These are phyloP conservation scores for Phellopilus nigrolimitatus DNA, from an alignment of 1,284 basidiomycete species.

Conservation along the genomic window DNA sequence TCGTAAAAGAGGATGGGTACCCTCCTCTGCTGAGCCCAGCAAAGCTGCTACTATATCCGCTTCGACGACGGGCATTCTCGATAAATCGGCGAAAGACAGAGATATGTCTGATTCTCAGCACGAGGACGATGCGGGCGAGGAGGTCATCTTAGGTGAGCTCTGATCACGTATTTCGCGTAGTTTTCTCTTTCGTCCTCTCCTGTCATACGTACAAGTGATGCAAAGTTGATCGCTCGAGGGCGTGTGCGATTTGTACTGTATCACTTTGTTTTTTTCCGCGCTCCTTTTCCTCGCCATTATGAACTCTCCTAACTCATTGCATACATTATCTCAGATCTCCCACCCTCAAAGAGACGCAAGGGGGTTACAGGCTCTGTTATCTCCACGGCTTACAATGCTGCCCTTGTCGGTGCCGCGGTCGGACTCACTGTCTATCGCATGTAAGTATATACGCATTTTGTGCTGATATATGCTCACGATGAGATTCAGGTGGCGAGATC, in stretches of 20 bases:
- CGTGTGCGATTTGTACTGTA: too few relatives aligned
- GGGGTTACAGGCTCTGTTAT: slow-evolving; percentile 74
- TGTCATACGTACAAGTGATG: too few relatives aligned
- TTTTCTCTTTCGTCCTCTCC: too few relatives aligned
- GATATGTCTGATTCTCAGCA: slow-evolving; percentile 32
- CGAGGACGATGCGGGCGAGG: slow-evolving; percentile 38
- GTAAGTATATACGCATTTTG: slow-evolving; percentile 40
- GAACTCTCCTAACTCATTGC: slow-evolving; percentile 7
- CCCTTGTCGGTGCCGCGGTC: slow-evolving; percentile 75
- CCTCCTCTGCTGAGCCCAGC: slow-evolving; percentile 50
- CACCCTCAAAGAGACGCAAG: slow-evolving; percentile 53
- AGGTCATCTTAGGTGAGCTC: slow-evolving; percentile 46
- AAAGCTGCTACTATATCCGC: slow-evolving; percentile 45
- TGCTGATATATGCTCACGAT: slow-evolving; percentile 20
- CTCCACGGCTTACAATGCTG: slow-evolving; percentile 73
- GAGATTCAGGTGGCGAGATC: slow-evolving; percentile 58
- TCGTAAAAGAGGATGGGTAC: slow-evolving; percentile 68
- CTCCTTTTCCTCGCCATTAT: not conserved
- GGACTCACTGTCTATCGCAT: slow-evolving; percentile 78
- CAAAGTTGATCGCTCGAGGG: too few relatives aligned
- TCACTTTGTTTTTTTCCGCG: slow-evolving; percentile 1
- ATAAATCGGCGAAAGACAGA: slow-evolving; percentile 59
- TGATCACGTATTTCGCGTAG: too few relatives aligned
- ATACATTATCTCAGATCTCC: slow-evolving; percentile 33
- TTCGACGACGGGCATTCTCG: slow-evolving; percentile 56